Percentiles rank a stretch among this genome's conserved stretches.
These are phyloP conservation scores for Heteromeles arbutifolia DNA, from an alignment of 306 rosid genomes.

Conservation along the genomic window DNA sequence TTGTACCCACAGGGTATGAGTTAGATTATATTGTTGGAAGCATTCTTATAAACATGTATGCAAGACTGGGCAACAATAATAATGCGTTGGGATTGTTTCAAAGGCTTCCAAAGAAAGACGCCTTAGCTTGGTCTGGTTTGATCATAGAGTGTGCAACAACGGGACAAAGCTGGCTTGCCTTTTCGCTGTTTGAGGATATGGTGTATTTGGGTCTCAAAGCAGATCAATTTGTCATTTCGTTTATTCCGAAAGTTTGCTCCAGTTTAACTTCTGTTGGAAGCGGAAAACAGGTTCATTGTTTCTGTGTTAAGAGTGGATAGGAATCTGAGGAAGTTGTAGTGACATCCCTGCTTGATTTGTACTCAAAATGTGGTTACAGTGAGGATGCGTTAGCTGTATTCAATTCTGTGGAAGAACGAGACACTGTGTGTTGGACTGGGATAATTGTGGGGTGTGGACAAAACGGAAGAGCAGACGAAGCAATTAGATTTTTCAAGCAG, in stretches of 20 bases:
- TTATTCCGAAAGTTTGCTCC: constrained; percentile 58
- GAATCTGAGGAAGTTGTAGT: constrained; percentile 53
- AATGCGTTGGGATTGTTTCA: constrained; percentile 53
- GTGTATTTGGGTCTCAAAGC: constrained; percentile 39
- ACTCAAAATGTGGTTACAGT: constrained; percentile 83
- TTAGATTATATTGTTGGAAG: constrained; percentile 68
- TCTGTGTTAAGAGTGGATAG: constrained; percentile 64
- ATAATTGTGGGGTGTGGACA: constrained; percentile 88
- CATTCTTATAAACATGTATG: constrained; percentile 58
- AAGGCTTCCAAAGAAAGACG: constrained; percentile 59
- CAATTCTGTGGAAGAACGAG: constrained; percentile 31
- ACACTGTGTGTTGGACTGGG: constrained; percentile 78
- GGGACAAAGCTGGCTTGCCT: constrained; percentile 44
- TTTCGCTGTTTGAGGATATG: constrained; percentile 59
- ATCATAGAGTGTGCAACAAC: constrained; percentile 63
- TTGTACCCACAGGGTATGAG: constrained; percentile 52
- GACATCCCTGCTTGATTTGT: constrained; percentile 73
- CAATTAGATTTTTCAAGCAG: constrained; percentile 42
- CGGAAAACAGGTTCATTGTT: constrained; percentile 75
- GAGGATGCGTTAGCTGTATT: constrained; percentile 60
- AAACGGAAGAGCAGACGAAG: constrained; percentile 72
- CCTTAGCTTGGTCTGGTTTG: constrained; percentile 78
- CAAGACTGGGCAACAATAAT: constrained; percentile 43
- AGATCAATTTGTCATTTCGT: constrained; percentile 69
- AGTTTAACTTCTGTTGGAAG: constrained; percentile 52